Percentiles rank a stretch among this genome's conserved stretches.
Conservation (phyloP, 306 rosid species). For the peach (Prunus persica) region Prunus_persica_NCBIv2 NC_034010.1:25454001-25454500, state of each 20-base stretch:
- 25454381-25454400: background rate
- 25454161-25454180: background rate
- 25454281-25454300: conserved; percentile 38
- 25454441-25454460: conserved; percentile 70
- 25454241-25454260: background rate
- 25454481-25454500: conserved; percentile 75
- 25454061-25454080: conserved; percentile 22
- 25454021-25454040: background rate
- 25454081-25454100: background rate
- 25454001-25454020: background rate
- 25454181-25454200: conserved; percentile 22
- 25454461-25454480: conserved; percentile 68
- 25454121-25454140: conserved; percentile 33
- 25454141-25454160: conserved; percentile 17
- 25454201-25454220: conserved; percentile 13
- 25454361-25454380: too few species aligned
- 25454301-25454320: conserved; percentile 38
- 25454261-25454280: conserved; percentile 3
- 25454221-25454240: background rate
- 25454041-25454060: conserved; percentile 7
- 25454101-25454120: conserved; percentile 23
- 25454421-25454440: conserved; percentile 53
- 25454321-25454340: conserved; percentile 2
- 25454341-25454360: background rate
- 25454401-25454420: conserved; percentile 30